phyloP scores from a whole-genome alignment of 78 protist species.

The Planoprotostelium fungivorum region DNA sequence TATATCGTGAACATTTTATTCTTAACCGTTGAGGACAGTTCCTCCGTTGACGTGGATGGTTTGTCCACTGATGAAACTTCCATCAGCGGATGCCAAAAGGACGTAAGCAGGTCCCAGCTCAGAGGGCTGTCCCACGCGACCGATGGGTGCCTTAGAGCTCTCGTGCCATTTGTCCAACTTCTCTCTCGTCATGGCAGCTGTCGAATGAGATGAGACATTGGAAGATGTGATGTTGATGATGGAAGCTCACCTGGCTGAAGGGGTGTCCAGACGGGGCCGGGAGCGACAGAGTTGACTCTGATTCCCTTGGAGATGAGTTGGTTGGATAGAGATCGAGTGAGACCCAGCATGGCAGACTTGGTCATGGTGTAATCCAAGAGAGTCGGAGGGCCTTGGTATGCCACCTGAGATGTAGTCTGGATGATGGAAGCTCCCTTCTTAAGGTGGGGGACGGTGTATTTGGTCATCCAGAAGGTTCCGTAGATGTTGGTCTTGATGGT shows the following conservation, averaged over 20 bases:
- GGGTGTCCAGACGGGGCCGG: constrained; percentile 12
- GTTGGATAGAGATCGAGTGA: constrained; percentile 42
- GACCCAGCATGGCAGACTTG: constrained; percentile 43
- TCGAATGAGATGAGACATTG: no score
- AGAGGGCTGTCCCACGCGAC: constrained; percentile 18
- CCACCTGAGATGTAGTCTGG: background rate
- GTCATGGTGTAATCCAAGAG: constrained; percentile 38
- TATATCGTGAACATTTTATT: no score
- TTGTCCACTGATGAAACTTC: constrained; percentile 28
- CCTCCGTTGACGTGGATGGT: constrained; percentile 23
- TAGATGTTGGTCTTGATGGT: constrained; percentile 20
- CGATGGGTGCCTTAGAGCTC: background rate
- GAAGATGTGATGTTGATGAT: no score
- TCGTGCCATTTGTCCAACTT: background rate
- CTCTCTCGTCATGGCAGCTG: background rate
- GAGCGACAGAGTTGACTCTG: constrained; percentile 60
- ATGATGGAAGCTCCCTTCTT: background rate
- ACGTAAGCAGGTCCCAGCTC: constrained; percentile 38
- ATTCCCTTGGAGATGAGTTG: constrained; percentile 28
- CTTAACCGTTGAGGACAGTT: constrained; percentile 4
- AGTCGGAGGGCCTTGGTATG: constrained; percentile 17
- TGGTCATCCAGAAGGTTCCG: background rate
- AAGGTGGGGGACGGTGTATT: background rate
- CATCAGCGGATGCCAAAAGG: constrained; percentile 18
- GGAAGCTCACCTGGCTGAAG: no score